These are phyloP conservation scores for Sclerotinia borealis DNA, from an alignment of 2,329 filamentous ascomycete genomes.

Conservation along the genomic window DNA sequence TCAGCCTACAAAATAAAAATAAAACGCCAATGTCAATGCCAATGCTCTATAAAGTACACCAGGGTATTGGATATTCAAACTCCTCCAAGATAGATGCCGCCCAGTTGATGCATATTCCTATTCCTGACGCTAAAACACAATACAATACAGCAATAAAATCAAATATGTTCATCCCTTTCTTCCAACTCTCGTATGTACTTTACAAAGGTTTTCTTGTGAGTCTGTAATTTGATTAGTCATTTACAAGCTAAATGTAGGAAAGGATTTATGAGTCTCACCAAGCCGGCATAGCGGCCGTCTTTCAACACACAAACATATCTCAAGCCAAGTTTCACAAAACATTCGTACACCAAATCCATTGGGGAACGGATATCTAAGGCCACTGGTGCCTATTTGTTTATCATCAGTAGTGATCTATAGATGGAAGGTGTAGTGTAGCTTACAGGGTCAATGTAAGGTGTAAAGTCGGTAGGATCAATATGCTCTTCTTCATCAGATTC, in stretches of 20 bases:
- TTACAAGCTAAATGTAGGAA: neutral
- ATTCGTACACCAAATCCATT: conserved; percentile 94
- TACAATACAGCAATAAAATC: conserved; percentile 1
- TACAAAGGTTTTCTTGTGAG: conserved; percentile 95
- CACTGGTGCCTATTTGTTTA: conserved; percentile 61
- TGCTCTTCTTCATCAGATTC: conserved; percentile 55
- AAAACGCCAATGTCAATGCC: neutral
- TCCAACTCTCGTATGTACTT: conserved; percentile 86
- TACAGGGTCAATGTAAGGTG: conserved; percentile 82
- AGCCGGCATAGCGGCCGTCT: conserved; percentile 79
- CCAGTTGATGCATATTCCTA: conserved; percentile 3
- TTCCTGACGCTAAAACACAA: conserved; percentile 5
- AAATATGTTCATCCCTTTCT: conserved; percentile 35
- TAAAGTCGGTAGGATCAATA: conserved; percentile 74
- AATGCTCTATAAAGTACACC: conserved; percentile 12
- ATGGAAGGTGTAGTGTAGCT: conserved; percentile 29
- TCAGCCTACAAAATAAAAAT: neutral
- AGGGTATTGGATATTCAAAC: conserved; percentile 13
- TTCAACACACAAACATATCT: conserved; percentile 85
- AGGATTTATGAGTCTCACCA: conserved; percentile 48
- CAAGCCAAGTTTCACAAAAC: conserved; percentile 88
- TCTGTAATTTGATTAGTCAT: conserved; percentile 38
- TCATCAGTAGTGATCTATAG: neutral
- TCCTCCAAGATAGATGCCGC: conserved; percentile 12
- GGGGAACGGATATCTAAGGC: conserved; percentile 82